Conservation (phyloP, 176 grass and related monocot genomes). For the Musa itinerans region DNA sequence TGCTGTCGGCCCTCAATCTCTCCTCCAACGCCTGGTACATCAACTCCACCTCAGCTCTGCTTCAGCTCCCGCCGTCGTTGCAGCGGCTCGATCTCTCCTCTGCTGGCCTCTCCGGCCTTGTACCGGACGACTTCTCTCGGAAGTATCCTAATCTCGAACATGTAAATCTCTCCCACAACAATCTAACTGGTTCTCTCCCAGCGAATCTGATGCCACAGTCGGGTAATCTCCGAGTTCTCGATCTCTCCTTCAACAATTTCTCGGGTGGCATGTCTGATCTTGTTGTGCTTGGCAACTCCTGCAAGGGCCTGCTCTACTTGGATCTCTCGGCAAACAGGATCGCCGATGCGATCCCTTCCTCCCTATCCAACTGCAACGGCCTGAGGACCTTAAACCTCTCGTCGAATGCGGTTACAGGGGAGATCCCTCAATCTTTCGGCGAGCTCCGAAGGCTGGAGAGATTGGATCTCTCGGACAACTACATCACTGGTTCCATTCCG, state of each 20-base stretch:
- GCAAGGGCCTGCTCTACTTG: conserved; percentile 29
- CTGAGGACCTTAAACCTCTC: conserved; percentile 66
- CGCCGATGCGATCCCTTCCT: conserved; percentile 39
- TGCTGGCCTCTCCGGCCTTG: conserved; percentile 39
- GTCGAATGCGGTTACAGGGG: conserved; percentile 46
- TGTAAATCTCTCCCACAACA: conserved; percentile 53
- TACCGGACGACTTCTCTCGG: conserved; percentile 42
- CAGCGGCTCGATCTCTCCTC: conserved; percentile 50
- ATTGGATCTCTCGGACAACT: conserved; percentile 68
- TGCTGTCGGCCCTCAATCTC: conserved; percentile 51
- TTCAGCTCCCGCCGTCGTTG: conserved; percentile 32
- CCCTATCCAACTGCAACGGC: conserved; percentile 40
- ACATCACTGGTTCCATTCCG: conserved; percentile 46
- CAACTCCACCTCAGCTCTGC: conserved; percentile 34
- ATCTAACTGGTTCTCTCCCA: conserved; percentile 55
- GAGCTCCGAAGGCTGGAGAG: conserved; percentile 39
- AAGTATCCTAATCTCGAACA: conserved; percentile 44
- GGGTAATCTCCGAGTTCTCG: conserved; percentile 36
- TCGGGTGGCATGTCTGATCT: conserved; percentile 41
- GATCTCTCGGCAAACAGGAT: conserved; percentile 67
- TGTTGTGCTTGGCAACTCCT: conserved; percentile 27
- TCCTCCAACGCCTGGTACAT: conserved; percentile 48
- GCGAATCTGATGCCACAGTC: conserved; percentile 26
- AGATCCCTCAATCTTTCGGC: conserved; percentile 35
- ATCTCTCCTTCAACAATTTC: conserved; percentile 79